A percentile compares a stretch with the other conserved stretches of the same genome.
Conservation (phyloP, 2,329 filamentous ascomycete genomes). For the Fusarium pininemorale region DNA sequence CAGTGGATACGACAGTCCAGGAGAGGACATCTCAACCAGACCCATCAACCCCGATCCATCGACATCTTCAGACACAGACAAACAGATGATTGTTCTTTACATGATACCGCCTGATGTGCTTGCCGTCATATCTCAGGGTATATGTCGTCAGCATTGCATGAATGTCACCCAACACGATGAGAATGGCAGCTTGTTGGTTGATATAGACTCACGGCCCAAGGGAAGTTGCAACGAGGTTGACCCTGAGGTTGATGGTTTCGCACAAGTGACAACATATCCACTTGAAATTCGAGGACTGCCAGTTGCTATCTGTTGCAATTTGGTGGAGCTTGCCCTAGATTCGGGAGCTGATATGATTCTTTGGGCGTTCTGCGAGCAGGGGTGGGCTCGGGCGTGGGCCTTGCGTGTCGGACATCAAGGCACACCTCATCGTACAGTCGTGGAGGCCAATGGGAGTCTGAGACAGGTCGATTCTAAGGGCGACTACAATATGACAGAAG, state of each 20-base stretch:
- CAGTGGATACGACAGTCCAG: slow-evolving; percentile 21
- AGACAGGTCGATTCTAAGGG: slow-evolving; percentile 45
- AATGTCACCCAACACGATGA: slow-evolving; percentile 2
- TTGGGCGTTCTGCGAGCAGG: slow-evolving; percentile 49
- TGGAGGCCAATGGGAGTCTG: slow-evolving; percentile 47
- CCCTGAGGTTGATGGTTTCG: slow-evolving; percentile 23
- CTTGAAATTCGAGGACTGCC: slow-evolving; percentile 45
- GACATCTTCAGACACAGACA: slow-evolving; percentile 22
- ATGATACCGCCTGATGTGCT: slow-evolving; percentile 68
- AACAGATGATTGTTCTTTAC: slow-evolving; percentile 64
- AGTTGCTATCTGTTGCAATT: slow-evolving; percentile 44
- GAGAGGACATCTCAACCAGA: neutral
- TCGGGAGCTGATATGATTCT: slow-evolving; percentile 47
- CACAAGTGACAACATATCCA: slow-evolving; percentile 36
- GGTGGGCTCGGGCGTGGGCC: slow-evolving; percentile 47
- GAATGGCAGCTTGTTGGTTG: slow-evolving; percentile 12
- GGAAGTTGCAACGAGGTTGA: slow-evolving; percentile 35
- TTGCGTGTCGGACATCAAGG: slow-evolving; percentile 39
- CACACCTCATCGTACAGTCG: slow-evolving; percentile 25
- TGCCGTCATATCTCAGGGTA: slow-evolving; percentile 44
- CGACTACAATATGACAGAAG: slow-evolving; percentile 43
- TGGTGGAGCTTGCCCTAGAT: slow-evolving; percentile 48
- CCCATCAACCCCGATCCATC: slow-evolving; percentile 1
- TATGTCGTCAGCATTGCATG: slow-evolving; percentile 6
- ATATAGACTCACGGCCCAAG: slow-evolving; percentile 32